Conservation (phyloP, 805 yeast genomes). For the Torulaspora microellipsoides region DNA sequence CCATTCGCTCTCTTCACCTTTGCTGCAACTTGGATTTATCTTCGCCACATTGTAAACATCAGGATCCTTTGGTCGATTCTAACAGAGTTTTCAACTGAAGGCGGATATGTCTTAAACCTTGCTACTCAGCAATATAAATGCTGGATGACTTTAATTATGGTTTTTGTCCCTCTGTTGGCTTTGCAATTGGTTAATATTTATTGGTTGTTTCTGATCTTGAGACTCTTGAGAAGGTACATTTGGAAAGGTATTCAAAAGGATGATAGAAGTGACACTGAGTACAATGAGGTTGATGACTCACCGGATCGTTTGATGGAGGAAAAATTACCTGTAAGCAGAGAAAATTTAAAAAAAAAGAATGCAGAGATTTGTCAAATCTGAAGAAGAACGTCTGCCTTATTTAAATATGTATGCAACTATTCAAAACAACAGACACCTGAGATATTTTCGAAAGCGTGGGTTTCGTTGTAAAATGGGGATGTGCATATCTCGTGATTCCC, state of each 20-base stretch:
- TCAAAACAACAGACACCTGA: not conserved
- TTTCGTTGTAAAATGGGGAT: not conserved
- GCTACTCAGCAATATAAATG: conserved; percentile 87
- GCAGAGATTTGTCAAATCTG: no score
- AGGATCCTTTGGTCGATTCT: conserved; percentile 70
- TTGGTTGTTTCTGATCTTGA: conserved; percentile 75
- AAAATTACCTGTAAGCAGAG: no score
- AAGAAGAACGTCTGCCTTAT: not conserved
- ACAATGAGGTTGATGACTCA: conserved; percentile 42
- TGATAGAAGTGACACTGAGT: conserved; percentile 73
- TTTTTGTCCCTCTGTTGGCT: conserved; percentile 65
- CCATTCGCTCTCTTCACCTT: conserved; percentile 41
- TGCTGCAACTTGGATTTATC: conserved; percentile 67
- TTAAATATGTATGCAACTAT: not conserved
- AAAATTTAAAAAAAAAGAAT: no score
- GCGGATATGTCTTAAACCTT: conserved; percentile 72
- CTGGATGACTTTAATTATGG: conserved; percentile 84
- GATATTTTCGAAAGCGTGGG: not conserved
- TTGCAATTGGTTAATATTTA: conserved; percentile 75
- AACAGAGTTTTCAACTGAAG: conserved; percentile 78
- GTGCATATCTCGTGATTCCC: not conserved
- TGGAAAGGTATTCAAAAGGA: conserved; percentile 55
- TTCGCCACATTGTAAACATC: conserved; percentile 76
- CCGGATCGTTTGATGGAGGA: no score
- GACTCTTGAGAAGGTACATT: conserved; percentile 62